These are phyloP conservation scores for Sugiyamaella paludigena DNA, from an alignment of 1,139 yeast genomes.

Conservation along the genomic window DNA sequence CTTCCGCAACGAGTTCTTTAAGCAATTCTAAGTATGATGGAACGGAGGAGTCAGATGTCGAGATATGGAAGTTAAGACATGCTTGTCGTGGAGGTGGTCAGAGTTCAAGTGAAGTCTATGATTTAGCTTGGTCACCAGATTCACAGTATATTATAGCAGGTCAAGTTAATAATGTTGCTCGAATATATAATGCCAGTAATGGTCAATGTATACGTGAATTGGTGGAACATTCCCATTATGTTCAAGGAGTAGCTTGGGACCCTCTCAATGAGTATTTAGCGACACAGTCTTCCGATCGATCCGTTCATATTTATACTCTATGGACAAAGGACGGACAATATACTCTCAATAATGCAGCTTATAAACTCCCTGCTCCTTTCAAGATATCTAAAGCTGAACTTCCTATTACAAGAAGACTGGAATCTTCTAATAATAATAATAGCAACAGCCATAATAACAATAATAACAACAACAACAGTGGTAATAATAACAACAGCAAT, in stretches of 20 bases:
- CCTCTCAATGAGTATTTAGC: slow-evolving; percentile 74
- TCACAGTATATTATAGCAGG: slow-evolving; percentile 76
- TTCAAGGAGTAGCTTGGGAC: slow-evolving; percentile 97
- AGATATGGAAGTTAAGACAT: slow-evolving; percentile 64
- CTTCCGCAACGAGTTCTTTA: slow-evolving; percentile 34
- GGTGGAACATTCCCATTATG: slow-evolving; percentile 79
- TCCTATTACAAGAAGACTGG: slow-evolving; percentile 25
- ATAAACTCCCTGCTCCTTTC: slow-evolving; percentile 24
- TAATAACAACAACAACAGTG: slow-evolving; percentile 4
- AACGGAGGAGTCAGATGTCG: slow-evolving; percentile 51
- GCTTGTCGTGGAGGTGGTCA: slow-evolving; percentile 57
- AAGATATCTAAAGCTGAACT: slow-evolving; percentile 46
- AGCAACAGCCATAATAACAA: not conserved
- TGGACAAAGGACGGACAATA: slow-evolving; percentile 37
- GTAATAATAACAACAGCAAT: slow-evolving; percentile 12
- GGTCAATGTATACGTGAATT: slow-evolving; percentile 63
- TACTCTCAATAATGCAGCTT: slow-evolving; percentile 40
- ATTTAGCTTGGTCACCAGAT: slow-evolving; percentile 88
- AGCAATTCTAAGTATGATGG: slow-evolving; percentile 50
- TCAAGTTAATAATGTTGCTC: slow-evolving; percentile 81
- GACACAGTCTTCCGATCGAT: slow-evolving; percentile 87
- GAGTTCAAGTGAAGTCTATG: slow-evolving; percentile 63
- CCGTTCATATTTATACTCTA: slow-evolving; percentile 63
- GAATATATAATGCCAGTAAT: slow-evolving; percentile 58
- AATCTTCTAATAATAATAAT: slow-evolving; percentile 4